Conservation (phyloP, 2,329 filamentous ascomycete genomes). For the Malbranchea zuffiana region DNA sequence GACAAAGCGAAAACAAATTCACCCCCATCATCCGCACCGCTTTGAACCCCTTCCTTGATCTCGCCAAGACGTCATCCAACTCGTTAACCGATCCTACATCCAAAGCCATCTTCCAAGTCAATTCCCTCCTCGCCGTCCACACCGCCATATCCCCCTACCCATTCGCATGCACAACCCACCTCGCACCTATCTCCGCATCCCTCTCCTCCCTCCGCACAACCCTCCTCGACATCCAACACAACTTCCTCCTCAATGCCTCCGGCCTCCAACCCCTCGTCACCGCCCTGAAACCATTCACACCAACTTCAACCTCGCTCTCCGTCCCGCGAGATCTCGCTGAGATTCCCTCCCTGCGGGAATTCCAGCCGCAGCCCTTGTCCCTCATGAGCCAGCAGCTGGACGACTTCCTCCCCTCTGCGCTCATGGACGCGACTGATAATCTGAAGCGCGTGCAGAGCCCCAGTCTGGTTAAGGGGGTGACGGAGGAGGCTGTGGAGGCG, state of each 20-base stretch:
- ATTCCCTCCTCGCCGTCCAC: slow-evolving; percentile 36
- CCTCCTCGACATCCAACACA: slow-evolving; percentile 57
- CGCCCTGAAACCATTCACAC: slow-evolving; percentile 40
- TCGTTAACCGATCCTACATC: slow-evolving; percentile 28
- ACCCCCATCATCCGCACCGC: slow-evolving; percentile 64
- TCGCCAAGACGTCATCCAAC: slow-evolving; percentile 46
- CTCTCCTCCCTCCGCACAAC: slow-evolving; percentile 38
- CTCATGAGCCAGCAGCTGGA: slow-evolving; percentile 67
- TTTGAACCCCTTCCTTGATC: slow-evolving; percentile 71
- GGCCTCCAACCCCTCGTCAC: slow-evolving; percentile 56
- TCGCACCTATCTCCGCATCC: slow-evolving; percentile 47
- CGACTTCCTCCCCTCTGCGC: slow-evolving; percentile 79
- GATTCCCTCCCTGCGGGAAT: slow-evolving; percentile 44
- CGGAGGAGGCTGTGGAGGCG: slow-evolving; percentile 66
- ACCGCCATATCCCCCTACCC: slow-evolving; percentile 33
- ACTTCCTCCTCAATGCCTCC: slow-evolving; percentile 63
- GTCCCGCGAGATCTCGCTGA: slow-evolving; percentile 42
- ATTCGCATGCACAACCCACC: slow-evolving; percentile 52
- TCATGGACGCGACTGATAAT: slow-evolving; percentile 83
- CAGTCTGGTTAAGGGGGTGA: slow-evolving; percentile 60
- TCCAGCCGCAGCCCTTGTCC: slow-evolving; percentile 52
- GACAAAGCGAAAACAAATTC: slow-evolving; percentile 57
- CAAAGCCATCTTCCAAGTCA: slow-evolving; percentile 41
- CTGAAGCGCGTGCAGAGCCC: slow-evolving; percentile 63
- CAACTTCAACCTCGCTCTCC: slow-evolving; percentile 13